Evolutionary conservation across 2,329 filamentous ascomycete genomes (phyloP), one percentile per base, ranked within the genome.

Genomic region (Colletotrichum melonis): DNA sequence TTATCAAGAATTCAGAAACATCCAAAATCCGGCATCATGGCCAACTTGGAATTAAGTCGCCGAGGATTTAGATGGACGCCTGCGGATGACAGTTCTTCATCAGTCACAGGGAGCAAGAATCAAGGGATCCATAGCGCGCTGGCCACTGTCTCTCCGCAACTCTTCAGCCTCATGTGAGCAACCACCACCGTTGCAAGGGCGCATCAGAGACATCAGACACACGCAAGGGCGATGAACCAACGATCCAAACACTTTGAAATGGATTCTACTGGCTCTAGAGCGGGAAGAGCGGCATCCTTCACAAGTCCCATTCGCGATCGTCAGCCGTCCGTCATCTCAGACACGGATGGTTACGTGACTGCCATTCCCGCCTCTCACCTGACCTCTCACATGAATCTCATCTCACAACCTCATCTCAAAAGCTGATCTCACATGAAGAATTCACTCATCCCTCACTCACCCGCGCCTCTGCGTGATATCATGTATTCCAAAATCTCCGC

Each of bases 161-260:
- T 55, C 32, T 3, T 46, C 65, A 62, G 57, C 42, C 63, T 32
- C 65, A 46, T 19, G 52, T 24, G 38, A 32, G 28, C 46, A 32
- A 6, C 26, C 30, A 14, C 59, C 58, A 14, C 55, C 67, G 70
- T 73, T 69, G 46, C 68, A 22, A 65, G 70, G 58, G 59, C 64
- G 26, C 56, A 42, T 63, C 42, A 35, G 26, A 59, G 24, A 32
- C 32, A 49, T 24, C 26, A 8, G 26, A 55, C 52, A 30, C 32
- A 46, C 54, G 52, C 52, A 66, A 66, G 63, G 63, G 63, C 22
- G 16, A 19, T 32, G 24, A 5, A 12, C 42, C 60, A n/a, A 52
- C 60, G 26, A 30, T 19, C n/a, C 42, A 14, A 16, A 16, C 59
- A 14, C 5, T 4, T 19, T 4, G 3, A 6, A 30, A 16, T 24